A percentile compares a stretch with the other conserved stretches of the same genome.
Evolutionary conservation across 2,329 filamentous ascomycete species (phyloP).

Genomic region (Stromatinia cepivora): DNA sequence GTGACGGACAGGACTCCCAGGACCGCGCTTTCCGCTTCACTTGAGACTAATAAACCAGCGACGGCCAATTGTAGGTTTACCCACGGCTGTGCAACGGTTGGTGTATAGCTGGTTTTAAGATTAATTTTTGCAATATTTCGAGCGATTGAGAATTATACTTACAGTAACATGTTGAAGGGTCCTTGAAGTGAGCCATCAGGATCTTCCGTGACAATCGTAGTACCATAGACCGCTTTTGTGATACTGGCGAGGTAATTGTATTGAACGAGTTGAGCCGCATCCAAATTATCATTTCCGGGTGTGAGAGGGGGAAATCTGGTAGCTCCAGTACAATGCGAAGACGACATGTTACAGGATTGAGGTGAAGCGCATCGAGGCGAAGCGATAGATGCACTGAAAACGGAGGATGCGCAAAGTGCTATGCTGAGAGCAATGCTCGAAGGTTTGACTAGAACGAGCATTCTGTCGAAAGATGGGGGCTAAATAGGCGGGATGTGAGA

Average conservation of each 20-base stretch:
- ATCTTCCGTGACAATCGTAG: not conserved
- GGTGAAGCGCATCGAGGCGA: not conserved
- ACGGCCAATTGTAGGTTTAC: not conserved
- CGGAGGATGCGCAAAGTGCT: not conserved
- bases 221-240: not conserved
- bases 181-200: conserved; percentile 7
- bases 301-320: not conserved
- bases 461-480: not conserved
- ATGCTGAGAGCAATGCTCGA: not conserved
- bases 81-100: not conserved
- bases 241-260: not conserved
- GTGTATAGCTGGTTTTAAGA: not conserved
- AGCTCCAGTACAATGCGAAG: not conserved
- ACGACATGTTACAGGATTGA: not conserved
- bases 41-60: not conserved
- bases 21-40: not conserved
- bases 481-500: not conserved
- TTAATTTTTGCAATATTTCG: not conserved
- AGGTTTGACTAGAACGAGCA: not conserved
- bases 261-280: not conserved
- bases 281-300: not conserved
- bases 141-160: not conserved
- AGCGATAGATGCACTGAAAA: not conserved
- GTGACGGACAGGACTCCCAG: conserved; percentile 1
- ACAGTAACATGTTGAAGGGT: conserved; percentile 11